Percentiles rank a stretch among this genome's conserved stretches.
Evolutionary conservation across 176 grass and related monocot genomes (phyloP).

Genomic region (Chrysopogon serrulatus): DNA sequence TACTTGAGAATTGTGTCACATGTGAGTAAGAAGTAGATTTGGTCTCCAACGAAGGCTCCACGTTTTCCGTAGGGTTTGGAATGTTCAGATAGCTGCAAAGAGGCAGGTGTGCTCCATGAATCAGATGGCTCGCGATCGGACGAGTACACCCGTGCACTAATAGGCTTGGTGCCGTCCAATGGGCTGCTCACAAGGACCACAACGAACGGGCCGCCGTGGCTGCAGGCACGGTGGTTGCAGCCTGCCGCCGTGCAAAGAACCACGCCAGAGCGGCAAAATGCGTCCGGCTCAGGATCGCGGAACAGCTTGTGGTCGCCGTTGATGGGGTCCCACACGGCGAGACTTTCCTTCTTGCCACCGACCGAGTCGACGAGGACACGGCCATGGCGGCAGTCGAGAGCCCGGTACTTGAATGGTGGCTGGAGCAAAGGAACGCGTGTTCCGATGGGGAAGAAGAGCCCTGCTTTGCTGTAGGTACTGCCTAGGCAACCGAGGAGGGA

Average conservation of each 20-base stretch:
- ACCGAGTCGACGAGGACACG: too few species aligned
- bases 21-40: neutral
- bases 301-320: neutral
- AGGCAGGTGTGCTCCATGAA: neutral
- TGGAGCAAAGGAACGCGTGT: too few species aligned
- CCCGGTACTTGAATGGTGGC: too few species aligned
- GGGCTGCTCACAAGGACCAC: neutral
- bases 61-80: neutral
- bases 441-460: neutral
- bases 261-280: neutral
- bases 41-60: neutral
- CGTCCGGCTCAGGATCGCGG: neutral
- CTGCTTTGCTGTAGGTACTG: too few species aligned
- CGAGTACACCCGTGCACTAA: too few species aligned
- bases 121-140: too few species aligned
- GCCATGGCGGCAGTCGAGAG: too few species aligned
- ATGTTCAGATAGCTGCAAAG: too few species aligned
- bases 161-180: too few species aligned
- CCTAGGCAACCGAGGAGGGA: too few species aligned
- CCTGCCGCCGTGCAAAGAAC: neutral
- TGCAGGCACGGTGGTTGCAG: neutral
- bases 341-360: too few species aligned
- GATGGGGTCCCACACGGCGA: too few species aligned
- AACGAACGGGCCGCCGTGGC: neutral
- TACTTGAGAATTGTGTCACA: neutral